phyloP scores from a whole-genome alignment of 495 filamentous ascomycete genomes.

The Venustampulla echinocandica region DNA sequence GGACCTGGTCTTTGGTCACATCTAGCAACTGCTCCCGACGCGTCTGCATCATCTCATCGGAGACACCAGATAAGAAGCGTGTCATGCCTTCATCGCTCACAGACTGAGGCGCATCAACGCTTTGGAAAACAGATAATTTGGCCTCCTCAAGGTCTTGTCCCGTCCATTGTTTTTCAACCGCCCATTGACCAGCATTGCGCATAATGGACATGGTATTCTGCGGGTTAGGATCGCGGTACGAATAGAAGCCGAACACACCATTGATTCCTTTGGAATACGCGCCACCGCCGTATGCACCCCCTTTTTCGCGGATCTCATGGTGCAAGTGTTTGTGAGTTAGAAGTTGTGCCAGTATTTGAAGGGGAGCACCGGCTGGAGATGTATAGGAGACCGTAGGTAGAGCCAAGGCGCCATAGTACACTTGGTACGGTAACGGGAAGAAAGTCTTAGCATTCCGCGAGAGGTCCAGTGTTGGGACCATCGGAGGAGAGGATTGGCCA shows the following conservation, averaged over 20 bases:
- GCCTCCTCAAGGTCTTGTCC: conserved; percentile 88
- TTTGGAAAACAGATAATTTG: conserved; percentile 89
- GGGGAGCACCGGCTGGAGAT: conserved; percentile 59
- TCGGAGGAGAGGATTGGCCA: conserved; percentile 29
- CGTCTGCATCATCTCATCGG: conserved; percentile 80
- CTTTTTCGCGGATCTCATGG: conserved; percentile 96
- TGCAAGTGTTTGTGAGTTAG: conserved; percentile 96
- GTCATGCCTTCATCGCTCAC: conserved; percentile 84
- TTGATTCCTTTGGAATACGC: conserved; percentile 71
- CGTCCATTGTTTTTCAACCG: conserved; percentile 75
- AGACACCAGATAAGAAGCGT: conserved; percentile 76
- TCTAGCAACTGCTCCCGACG: conserved; percentile 82
- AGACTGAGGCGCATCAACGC: conserved; percentile 83
- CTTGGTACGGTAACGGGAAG: conserved; percentile 92
- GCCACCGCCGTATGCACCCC: conserved; percentile 89
- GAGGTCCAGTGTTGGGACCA: conserved; percentile 21
- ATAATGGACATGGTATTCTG: conserved; percentile 81
- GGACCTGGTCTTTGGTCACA: conserved; percentile 73
- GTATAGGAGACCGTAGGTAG: conserved; percentile 81
- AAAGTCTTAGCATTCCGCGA: conserved; percentile 58
- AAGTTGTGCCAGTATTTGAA: conserved; percentile 83
- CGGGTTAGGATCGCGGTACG: conserved; percentile 95
- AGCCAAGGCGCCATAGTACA: conserved; percentile 80
- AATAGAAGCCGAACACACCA: conserved; percentile 88
- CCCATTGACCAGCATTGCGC: conserved; percentile 73